These are phyloP conservation scores for Dactylellina drechsleri DNA, from an alignment of 2,329 filamentous ascomycete species.

Conservation along the genomic window DNA sequence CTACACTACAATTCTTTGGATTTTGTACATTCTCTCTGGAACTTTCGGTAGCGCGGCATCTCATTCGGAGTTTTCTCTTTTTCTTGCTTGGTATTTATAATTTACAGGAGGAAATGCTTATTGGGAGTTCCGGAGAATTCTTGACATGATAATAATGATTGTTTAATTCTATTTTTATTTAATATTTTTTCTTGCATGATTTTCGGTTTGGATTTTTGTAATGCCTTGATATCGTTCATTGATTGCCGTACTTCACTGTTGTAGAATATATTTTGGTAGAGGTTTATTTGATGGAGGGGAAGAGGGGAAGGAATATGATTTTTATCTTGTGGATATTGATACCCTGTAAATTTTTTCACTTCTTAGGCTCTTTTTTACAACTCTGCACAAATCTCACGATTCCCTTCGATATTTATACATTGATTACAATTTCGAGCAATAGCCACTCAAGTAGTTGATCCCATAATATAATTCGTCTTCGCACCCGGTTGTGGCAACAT, in stretches of 20 bases:
- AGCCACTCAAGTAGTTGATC: too few species aligned
- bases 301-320: too few species aligned
- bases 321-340: too few species aligned
- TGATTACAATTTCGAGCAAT: too few species aligned
- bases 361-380: too few species aligned
- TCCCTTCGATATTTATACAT: too few species aligned
- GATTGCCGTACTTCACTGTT: background rate
- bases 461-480: too few species aligned
- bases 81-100: background rate
- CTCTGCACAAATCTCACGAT: too few species aligned
- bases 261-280: too few species aligned
- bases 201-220: background rate
- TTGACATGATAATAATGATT: constrained; percentile 11
- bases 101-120: constrained; percentile 1
- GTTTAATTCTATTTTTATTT: background rate
- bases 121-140: constrained; percentile 10
- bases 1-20: background rate
- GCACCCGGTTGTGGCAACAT: background rate
- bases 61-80: constrained; percentile 11
- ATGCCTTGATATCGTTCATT: background rate
- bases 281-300: too few species aligned
- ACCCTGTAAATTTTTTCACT: too few species aligned
- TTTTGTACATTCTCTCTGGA: constrained; percentile 16
- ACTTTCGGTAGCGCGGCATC: constrained; percentile 12
- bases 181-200: background rate